These are phyloP conservation scores for Seiridium unicorne DNA, from an alignment of 2,329 filamentous ascomycete genomes.

Conservation along the genomic window DNA sequence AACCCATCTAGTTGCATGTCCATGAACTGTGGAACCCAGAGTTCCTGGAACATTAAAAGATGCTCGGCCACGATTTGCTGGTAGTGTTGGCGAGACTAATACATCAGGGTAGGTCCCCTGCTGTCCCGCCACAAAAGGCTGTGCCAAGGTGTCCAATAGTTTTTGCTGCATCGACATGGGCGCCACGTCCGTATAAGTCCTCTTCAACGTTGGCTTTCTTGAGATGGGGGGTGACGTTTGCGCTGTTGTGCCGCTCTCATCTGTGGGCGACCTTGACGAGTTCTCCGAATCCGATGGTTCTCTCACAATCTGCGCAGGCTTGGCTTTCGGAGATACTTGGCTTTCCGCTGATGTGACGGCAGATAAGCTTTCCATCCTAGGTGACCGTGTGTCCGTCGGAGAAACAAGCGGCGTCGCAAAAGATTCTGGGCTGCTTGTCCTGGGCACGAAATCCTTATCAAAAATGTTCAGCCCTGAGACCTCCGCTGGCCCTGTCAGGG, in stretches of 20 bases:
- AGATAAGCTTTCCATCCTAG: background rate
- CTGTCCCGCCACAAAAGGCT: conserved; percentile 69
- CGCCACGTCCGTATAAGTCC: conserved; percentile 83
- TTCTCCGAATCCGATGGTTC: conserved; percentile 39
- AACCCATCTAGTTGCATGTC: conserved; percentile 85
- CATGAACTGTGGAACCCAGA: conserved; percentile 67
- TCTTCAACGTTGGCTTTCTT: conserved; percentile 69
- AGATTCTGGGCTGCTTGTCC: conserved; percentile 49
- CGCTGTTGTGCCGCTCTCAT: conserved; percentile 52
- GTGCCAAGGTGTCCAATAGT: conserved; percentile 79
- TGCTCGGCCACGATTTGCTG: conserved; percentile 37
- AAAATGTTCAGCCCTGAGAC: conserved; percentile 77
- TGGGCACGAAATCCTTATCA: conserved; percentile 72
- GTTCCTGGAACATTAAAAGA: conserved; percentile 42
- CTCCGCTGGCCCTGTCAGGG: conserved; percentile 77
- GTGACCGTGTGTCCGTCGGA: conserved; percentile 17
- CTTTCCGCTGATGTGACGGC: background rate
- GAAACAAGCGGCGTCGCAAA: conserved; percentile 34
- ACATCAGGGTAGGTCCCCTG: conserved; percentile 28
- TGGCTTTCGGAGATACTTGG: conserved; percentile 5
- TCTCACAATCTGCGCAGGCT: conserved; percentile 15
- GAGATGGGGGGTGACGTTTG: conserved; percentile 54
- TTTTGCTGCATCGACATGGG: conserved; percentile 75
- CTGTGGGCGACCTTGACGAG: conserved; percentile 53
- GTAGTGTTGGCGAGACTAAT: conserved; percentile 41